A percentile compares a stretch with the other conserved stretches of the same genome.
Conservation (phyloP, 2,329 filamentous ascomycete genomes). For the Aspergillus piperis region DNA sequence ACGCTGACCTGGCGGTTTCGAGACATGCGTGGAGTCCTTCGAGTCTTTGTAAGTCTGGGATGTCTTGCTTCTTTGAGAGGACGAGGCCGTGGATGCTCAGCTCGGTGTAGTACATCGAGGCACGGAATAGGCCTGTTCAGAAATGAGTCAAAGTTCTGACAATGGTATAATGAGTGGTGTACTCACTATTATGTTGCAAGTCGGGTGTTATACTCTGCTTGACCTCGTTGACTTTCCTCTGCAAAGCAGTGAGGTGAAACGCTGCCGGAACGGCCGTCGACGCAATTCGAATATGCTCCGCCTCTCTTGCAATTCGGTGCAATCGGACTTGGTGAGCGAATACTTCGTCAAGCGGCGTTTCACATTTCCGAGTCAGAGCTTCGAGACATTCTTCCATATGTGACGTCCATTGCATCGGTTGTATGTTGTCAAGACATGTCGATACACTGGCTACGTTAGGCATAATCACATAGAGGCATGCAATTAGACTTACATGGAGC, state of each 20-base stretch:
- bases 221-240: background rate
- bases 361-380: background rate
- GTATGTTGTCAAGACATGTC: background rate
- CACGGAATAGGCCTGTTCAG: background rate
- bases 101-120: background rate
- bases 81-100: background rate
- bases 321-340: background rate
- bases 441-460: background rate
- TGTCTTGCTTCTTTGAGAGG: background rate
- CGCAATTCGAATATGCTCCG: background rate
- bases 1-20: background rate
- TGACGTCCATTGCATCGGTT: background rate
- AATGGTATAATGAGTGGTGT: background rate
- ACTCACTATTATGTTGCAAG: background rate
- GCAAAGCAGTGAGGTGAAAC: background rate
- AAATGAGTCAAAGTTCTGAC: background rate
- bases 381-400: slow-evolving; percentile 1
- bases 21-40: background rate
- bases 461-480: fast-evolving
- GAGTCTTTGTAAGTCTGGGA: background rate
- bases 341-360: background rate
- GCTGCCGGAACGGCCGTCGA: background rate
- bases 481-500: background rate
- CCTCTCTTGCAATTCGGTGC: background rate
- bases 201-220: background rate